Percentiles rank a stretch among this genome's conserved stretches.
Conservation (phyloP, 352 stramenopile genomes). For the Phytophthora agathidicida region DNA sequence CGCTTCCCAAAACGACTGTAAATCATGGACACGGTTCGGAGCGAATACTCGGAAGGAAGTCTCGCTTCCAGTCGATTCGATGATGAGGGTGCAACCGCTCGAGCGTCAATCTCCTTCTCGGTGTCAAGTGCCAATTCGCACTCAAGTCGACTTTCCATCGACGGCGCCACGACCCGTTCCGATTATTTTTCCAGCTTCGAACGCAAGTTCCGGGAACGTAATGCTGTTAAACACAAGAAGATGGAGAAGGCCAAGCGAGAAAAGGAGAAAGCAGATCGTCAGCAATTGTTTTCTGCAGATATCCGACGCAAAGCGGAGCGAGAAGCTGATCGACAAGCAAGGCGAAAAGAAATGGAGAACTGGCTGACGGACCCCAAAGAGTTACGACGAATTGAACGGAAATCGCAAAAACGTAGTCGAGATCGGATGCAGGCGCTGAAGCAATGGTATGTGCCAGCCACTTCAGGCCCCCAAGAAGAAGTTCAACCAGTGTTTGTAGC, state of each 20-base stretch:
- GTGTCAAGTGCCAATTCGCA: slow-evolving; percentile 39
- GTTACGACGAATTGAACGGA: slow-evolving; percentile 40
- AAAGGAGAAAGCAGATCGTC: slow-evolving; percentile 46
- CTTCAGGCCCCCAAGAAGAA: slow-evolving; percentile 24
- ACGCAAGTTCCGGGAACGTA: slow-evolving; percentile 60
- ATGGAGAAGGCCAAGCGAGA: slow-evolving; percentile 52
- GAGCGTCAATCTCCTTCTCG: slow-evolving; percentile 50
- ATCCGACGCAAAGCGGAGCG: slow-evolving; percentile 50
- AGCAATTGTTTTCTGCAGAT: slow-evolving; percentile 54
- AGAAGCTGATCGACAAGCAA: slow-evolving; percentile 52
- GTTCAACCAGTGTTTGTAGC: slow-evolving; percentile 53
- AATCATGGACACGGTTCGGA: slow-evolving; percentile 47
- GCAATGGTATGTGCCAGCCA: slow-evolving; percentile 53
- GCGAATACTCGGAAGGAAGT: slow-evolving; percentile 35
- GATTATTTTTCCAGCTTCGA: slow-evolving; percentile 63
- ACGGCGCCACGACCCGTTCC: slow-evolving; percentile 47
- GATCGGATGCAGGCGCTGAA: slow-evolving; percentile 49
- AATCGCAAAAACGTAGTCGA: slow-evolving; percentile 44
- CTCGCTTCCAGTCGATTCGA: slow-evolving; percentile 30
- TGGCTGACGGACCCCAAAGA: slow-evolving; percentile 51
- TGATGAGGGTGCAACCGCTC: slow-evolving; percentile 31
- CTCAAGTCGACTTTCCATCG: slow-evolving; percentile 31
- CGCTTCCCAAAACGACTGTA: neutral
- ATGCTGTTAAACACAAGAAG: slow-evolving; percentile 60
- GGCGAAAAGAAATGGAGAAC: slow-evolving; percentile 56